Conservation (phyloP, 768 basidiomycete genomes). For the Tricholoma terreum region DNA sequence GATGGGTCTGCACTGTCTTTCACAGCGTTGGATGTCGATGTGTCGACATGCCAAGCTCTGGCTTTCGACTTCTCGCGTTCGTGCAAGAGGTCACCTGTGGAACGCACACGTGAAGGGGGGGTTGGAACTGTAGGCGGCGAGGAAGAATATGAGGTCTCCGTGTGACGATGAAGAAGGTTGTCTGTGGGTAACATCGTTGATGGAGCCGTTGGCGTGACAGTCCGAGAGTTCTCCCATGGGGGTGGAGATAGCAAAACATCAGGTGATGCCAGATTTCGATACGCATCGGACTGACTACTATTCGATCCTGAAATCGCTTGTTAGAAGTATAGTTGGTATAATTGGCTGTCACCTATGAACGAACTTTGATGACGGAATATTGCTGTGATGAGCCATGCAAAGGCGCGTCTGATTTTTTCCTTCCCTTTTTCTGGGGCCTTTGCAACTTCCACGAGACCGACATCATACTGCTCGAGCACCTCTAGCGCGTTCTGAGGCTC, state of each 20-base stretch:
- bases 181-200: slow-evolving; percentile 34
- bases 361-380: slow-evolving; percentile 51
- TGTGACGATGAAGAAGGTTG: slow-evolving; percentile 22
- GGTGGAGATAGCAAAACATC: slow-evolving; percentile 47
- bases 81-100: slow-evolving; percentile 49
- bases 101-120: slow-evolving; percentile 53
- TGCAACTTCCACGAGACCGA: slow-evolving; percentile 77
- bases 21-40: neutral
- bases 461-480: slow-evolving; percentile 59
- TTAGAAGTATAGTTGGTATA: neutral
- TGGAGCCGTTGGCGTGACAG: slow-evolving; percentile 51
- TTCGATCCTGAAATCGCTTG: slow-evolving; percentile 24
- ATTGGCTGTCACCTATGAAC: slow-evolving; percentile 12
- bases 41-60: slow-evolving; percentile 4
- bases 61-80: slow-evolving; percentile 38
- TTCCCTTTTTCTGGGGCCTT: slow-evolving; percentile 53
- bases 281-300: slow-evolving; percentile 30
- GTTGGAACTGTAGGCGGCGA: slow-evolving; percentile 34
- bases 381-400: slow-evolving; percentile 71
- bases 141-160: slow-evolving; percentile 18
- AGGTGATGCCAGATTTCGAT: slow-evolving; percentile 74
- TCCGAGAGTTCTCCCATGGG: slow-evolving; percentile 55
- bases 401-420: slow-evolving; percentile 68
- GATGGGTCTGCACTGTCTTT: slow-evolving; percentile 1
- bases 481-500: slow-evolving; percentile 51